phyloP scores from a whole-genome alignment of 2,329 filamentous ascomycete species.

The Alternaria gaisen region DNA sequence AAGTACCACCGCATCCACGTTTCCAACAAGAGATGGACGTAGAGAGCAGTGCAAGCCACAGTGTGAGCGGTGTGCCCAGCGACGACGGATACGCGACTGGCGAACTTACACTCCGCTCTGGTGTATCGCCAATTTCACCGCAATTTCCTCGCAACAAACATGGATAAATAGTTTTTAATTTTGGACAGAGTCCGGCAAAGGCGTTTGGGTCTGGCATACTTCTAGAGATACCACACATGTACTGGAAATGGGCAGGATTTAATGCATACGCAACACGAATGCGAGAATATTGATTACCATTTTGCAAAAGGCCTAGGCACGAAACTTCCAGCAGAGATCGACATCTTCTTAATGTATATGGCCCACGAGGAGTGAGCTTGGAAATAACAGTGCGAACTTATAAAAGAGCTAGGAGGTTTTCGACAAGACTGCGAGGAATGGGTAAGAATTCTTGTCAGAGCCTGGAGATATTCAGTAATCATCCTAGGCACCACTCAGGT shows the following conservation, averaged over 20 bases:
- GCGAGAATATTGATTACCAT: neutral
- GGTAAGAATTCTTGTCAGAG: neutral
- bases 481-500: neutral
- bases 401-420: neutral
- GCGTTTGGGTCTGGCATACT: slow-evolving; percentile 9
- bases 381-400: neutral
- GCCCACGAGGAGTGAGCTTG: neutral
- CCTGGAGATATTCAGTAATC: neutral
- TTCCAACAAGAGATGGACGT: slow-evolving; percentile 33
- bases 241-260: slow-evolving; percentile 1
- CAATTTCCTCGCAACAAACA: neutral
- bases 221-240: slow-evolving; percentile 22
- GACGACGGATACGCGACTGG: slow-evolving; percentile 29
- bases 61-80: slow-evolving; percentile 34
- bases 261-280: neutral
- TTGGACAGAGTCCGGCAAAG: neutral
- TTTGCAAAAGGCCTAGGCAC: neutral
- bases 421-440: neutral
- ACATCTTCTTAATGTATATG: neutral
- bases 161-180: neutral
- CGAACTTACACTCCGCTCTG: slow-evolving; percentile 14
- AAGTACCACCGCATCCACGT: slow-evolving; percentile 27
- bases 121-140: slow-evolving; percentile 31
- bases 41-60: slow-evolving; percentile 25
- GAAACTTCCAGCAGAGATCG: neutral